Percentiles rank a stretch among this genome's conserved stretches.
These are phyloP conservation scores for Cryptococcus deneoformans DNA, from an alignment of 1,284 basidiomycete species.

Conservation along the genomic window DNA sequence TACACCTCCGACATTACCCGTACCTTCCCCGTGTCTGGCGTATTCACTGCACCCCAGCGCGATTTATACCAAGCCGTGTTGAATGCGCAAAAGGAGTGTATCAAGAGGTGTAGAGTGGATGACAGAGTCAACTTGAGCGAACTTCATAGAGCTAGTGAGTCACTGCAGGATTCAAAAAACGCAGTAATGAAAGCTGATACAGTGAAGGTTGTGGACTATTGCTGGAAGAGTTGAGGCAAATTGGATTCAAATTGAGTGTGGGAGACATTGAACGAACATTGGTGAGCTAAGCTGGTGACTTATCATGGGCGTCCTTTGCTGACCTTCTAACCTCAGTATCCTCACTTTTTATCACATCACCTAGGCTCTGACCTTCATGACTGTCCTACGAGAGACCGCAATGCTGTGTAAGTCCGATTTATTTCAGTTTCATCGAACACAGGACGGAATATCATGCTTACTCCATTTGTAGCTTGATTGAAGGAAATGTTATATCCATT, in stretches of 20 bases:
- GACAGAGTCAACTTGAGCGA: slow-evolving; percentile 64
- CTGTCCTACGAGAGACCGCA: slow-evolving; percentile 48
- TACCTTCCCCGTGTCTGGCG: slow-evolving; percentile 81
- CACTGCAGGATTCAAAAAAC: not conserved
- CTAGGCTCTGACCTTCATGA: slow-evolving; percentile 56
- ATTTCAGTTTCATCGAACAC: not conserved
- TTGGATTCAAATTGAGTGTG: slow-evolving; percentile 69
- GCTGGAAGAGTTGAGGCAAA: slow-evolving; percentile 68
- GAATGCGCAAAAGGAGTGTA: slow-evolving; percentile 54
- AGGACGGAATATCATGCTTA: not conserved
- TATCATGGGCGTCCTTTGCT: not conserved
- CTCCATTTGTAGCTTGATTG: slow-evolving; percentile 55
- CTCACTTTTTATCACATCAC: slow-evolving; percentile 66
- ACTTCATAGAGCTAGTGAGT: slow-evolving; percentile 66
- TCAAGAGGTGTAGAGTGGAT: slow-evolving; percentile 53
- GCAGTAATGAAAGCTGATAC: not conserved
- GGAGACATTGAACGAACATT: slow-evolving; percentile 77
- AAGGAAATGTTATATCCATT: slow-evolving; percentile 81
- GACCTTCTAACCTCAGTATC: slow-evolving; percentile 54
- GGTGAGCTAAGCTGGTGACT: slow-evolving; percentile 50
- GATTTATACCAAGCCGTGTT: slow-evolving; percentile 75
- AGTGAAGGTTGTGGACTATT: slow-evolving; percentile 62
- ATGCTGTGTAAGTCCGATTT: slow-evolving; percentile 35
- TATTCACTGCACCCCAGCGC: slow-evolving; percentile 73
- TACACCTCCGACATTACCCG: slow-evolving; percentile 98